These are phyloP conservation scores for Trichosporon sp. DNA, from an alignment of 1,284 basidiomycete genomes.

Conservation along the genomic window DNA sequence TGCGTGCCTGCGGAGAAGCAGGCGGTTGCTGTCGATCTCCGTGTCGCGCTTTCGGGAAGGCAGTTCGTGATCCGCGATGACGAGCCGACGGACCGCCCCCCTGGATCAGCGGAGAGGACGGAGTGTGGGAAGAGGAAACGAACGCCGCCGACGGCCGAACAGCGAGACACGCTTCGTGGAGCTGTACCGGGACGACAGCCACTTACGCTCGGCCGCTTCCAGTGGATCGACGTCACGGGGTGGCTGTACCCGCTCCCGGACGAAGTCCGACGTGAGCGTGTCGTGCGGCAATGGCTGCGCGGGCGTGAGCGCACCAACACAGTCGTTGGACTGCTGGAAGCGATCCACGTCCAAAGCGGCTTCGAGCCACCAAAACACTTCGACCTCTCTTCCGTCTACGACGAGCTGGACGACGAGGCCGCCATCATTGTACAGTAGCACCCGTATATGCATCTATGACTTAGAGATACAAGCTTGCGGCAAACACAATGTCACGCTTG, in stretches of 20 bases:
- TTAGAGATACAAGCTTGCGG: constrained; percentile 81
- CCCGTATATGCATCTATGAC: constrained; percentile 15
- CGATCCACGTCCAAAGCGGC: constrained; percentile 5
- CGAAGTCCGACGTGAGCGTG: background rate
- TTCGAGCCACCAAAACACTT: constrained; percentile 12
- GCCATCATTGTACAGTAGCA: constrained; percentile 4
- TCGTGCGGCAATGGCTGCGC: background rate
- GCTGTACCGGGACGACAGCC: background rate
- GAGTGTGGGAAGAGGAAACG: background rate
- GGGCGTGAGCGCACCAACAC: background rate
- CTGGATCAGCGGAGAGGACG: no score
- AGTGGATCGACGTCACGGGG: constrained; percentile 15
- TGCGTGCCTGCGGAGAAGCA: background rate
- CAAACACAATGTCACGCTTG: constrained; percentile 88
- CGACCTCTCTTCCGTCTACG: background rate
- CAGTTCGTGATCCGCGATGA: background rate
- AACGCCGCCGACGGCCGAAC: background rate
- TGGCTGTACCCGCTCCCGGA: constrained; percentile 9
- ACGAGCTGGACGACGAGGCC: background rate
- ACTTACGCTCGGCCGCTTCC: background rate
- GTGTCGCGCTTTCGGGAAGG: background rate
- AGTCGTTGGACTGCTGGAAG: background rate
- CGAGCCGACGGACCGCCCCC: background rate
- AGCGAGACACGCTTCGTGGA: background rate
- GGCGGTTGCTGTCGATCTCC: background rate